Conservation (phyloP, 306 rosid genomes). For the Acacia crassicarpa region DNA sequence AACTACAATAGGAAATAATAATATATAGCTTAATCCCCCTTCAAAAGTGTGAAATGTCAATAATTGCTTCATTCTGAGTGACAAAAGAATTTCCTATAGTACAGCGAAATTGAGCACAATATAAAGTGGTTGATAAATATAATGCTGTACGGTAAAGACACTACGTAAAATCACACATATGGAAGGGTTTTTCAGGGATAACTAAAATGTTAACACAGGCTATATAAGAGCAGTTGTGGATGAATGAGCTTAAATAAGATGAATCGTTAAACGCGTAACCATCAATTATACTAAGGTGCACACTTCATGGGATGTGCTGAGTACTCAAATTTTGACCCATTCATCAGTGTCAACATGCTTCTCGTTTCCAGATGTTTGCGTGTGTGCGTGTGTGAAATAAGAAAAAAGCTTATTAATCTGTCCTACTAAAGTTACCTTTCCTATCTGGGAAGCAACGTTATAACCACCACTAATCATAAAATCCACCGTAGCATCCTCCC, state of each 20-base stretch:
- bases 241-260: neutral
- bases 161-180: neutral
- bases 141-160: conserved; percentile 1
- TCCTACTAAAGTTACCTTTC: conserved; percentile 48
- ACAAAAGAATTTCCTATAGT: neutral
- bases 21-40: neutral
- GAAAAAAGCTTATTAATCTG: neutral
- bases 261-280: neutral
- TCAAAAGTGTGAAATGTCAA: neutral
- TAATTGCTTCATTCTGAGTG: neutral
- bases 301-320: neutral
- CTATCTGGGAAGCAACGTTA: conserved; percentile 55
- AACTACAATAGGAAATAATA: neutral
- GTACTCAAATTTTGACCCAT: conserved; percentile 24
- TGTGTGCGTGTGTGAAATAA: no score
- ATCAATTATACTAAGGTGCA: neutral
- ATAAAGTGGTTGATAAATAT: neutral
- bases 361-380: neutral
- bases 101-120: conserved; percentile 13
- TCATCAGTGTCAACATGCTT: conserved; percentile 10
- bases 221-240: neutral
- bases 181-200: neutral
- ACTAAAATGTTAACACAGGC: neutral
- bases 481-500: conserved; percentile 83
- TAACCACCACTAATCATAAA: conserved; percentile 92